Percentiles rank a stretch among this genome's conserved stretches.
Conservation (phyloP, 2,329 filamentous ascomycete genomes). For the Exophiala sp. region DNA sequence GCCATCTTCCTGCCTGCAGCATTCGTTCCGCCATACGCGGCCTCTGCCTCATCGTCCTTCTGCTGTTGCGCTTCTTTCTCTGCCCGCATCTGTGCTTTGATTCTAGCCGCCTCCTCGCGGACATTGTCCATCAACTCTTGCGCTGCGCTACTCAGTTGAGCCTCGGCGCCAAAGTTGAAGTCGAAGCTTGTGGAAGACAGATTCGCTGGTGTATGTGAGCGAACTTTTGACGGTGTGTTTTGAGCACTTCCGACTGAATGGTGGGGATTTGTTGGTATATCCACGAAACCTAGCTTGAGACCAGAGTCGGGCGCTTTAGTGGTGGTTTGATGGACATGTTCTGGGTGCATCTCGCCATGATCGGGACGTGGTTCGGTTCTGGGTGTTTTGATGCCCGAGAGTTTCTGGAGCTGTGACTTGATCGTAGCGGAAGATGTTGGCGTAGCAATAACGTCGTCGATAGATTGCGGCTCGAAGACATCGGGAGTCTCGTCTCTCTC, state of each 20-base stretch:
- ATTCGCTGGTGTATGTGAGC: slow-evolving; percentile 27
- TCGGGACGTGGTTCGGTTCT: slow-evolving; percentile 65
- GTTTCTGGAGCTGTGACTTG: slow-evolving; percentile 34
- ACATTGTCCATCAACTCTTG: slow-evolving; percentile 63
- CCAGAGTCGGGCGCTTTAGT: slow-evolving; percentile 75
- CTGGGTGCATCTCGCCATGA: slow-evolving; percentile 85
- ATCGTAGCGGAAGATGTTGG: slow-evolving; percentile 33
- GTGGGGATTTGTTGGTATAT: slow-evolving; percentile 22
- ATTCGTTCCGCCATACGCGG: slow-evolving; percentile 32
- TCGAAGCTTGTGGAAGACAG: slow-evolving; percentile 41
- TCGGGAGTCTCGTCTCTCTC: slow-evolving; percentile 46
- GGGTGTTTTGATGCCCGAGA: slow-evolving; percentile 53
- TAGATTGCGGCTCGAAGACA: slow-evolving; percentile 30
- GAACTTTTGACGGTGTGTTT: slow-evolving; percentile 39
- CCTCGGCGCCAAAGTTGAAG: slow-evolving; percentile 44
- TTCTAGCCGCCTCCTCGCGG: slow-evolving; percentile 66
- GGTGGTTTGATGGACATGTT: slow-evolving; percentile 71
- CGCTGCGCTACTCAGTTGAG: slow-evolving; percentile 48
- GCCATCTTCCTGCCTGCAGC: slow-evolving; percentile 67
- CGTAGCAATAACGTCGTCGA: slow-evolving; percentile 34
- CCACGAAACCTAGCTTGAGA: slow-evolving; percentile 70
- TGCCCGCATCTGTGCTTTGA: slow-evolving; percentile 65
- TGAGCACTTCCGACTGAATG: slow-evolving; percentile 26
- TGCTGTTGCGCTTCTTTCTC: slow-evolving; percentile 56
- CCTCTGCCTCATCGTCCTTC: slow-evolving; percentile 47